Conservation (phyloP, 192 early-diverging fungal species). For the Geranomyces michiganensis region DNA sequence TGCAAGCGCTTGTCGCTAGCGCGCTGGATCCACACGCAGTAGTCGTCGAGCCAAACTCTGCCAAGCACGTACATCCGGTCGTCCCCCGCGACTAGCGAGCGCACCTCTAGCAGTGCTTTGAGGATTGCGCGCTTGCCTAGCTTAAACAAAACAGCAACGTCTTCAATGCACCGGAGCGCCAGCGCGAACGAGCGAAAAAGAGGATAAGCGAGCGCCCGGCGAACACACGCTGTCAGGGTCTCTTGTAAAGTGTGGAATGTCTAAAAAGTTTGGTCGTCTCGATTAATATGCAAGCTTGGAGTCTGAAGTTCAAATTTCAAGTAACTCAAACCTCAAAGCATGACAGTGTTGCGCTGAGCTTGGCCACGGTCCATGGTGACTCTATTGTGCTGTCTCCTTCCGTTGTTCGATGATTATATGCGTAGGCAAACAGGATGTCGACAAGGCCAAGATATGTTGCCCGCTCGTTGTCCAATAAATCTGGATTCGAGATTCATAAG, state of each 20-base stretch:
- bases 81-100: constrained; percentile 79
- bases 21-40: constrained; percentile 92
- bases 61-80: constrained; percentile 88
- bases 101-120: constrained; percentile 76
- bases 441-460: constrained; percentile 81
- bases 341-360: constrained; percentile 74
- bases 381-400: constrained; percentile 87
- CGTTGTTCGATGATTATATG: constrained; percentile 82
- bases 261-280: constrained; percentile 27
- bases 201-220: constrained; percentile 87
- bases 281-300: not conserved
- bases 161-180: constrained; percentile 71
- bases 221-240: constrained; percentile 63
- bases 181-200: constrained; percentile 82
- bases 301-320: constrained; percentile 12
- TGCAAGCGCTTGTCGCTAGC: constrained; percentile 73
- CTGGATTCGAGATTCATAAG: constrained; percentile 38
- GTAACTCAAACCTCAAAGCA: constrained; percentile 65
- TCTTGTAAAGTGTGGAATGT: constrained; percentile 67
- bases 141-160: constrained; percentile 80
- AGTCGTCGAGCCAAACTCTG: constrained; percentile 90
- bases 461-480: constrained; percentile 64
- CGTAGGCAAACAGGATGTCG: constrained; percentile 90
- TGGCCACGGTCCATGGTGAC: constrained; percentile 88
- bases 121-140: constrained; percentile 82